A percentile compares a stretch with the other conserved stretches of the same genome.
These are phyloP conservation scores for Diplodia intermedia DNA, from an alignment of 2,329 filamentous ascomycete genomes.

Conservation along the genomic window DNA sequence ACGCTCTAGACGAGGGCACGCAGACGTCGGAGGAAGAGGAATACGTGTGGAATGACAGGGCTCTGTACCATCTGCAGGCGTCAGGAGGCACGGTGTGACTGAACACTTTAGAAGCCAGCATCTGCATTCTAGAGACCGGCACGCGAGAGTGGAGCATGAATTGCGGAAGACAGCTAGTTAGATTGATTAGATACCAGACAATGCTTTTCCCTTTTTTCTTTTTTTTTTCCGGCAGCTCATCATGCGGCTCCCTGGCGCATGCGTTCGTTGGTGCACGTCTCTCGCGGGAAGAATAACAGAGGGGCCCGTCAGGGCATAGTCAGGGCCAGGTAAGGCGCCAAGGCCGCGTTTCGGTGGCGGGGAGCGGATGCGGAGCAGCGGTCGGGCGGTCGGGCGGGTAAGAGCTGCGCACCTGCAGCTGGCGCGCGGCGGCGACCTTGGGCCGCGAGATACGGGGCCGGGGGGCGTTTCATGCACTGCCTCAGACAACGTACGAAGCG, in stretches of 20 bases:
- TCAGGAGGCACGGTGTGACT: constrained; percentile 34
- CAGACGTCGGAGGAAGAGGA: constrained; percentile 35
- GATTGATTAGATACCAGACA: constrained; percentile 24
- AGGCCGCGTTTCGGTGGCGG: constrained; percentile 22
- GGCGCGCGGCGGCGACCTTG: background rate
- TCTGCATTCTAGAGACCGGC: constrained; percentile 8
- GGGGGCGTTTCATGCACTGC: constrained; percentile 3
- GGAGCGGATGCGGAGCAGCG: constrained; percentile 22
- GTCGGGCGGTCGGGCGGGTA: constrained; percentile 2
- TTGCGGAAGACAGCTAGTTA: constrained; percentile 7
- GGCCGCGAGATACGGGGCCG: constrained; percentile 3
- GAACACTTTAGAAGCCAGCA: background rate
- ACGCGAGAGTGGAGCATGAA: constrained; percentile 12
- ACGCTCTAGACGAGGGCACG: constrained; percentile 39
- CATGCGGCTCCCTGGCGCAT: background rate
- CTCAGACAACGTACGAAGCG: constrained; percentile 3
- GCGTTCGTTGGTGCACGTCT: background rate
- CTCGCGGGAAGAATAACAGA: background rate
- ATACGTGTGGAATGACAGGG: constrained; percentile 41
- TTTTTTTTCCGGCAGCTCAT: background rate
- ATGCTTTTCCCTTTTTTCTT: too few species aligned
- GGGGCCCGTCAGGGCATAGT: too few species aligned
- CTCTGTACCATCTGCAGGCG: constrained; percentile 37
- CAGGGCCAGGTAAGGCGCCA: constrained; percentile 19
- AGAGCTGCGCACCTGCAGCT: constrained; percentile 1